phyloP scores from a whole-genome alignment of 2,329 filamentous ascomycete species.

The Aspergillus puulaauensis region DNA sequence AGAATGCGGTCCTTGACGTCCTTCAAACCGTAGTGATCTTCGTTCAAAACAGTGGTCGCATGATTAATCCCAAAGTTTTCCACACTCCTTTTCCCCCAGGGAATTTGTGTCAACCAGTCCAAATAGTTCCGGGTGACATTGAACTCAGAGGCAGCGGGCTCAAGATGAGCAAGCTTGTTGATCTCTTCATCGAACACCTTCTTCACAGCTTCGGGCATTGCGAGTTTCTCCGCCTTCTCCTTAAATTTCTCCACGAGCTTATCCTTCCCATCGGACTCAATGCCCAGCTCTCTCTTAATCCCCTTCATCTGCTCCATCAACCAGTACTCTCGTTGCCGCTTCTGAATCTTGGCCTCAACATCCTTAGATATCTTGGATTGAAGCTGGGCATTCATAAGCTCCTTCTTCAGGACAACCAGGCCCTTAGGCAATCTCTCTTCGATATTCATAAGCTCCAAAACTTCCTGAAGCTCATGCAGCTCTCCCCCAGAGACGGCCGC shows the following conservation, averaged over 20 bases:
- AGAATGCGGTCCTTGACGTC: conserved; percentile 98
- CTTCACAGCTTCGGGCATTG: conserved; percentile 94
- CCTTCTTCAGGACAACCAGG: conserved; percentile 90
- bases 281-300: conserved; percentile 89
- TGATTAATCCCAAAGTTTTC: conserved; percentile 97
- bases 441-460: conserved; percentile 83
- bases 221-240: conserved; percentile 87
- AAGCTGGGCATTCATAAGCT: conserved; percentile 95
- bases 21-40: conserved; percentile 94
- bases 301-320: conserved; percentile 99
- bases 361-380: conserved; percentile 98
- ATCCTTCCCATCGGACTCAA: conserved; percentile 97
- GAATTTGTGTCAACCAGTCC: conserved; percentile 97
- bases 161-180: conserved; percentile 92
- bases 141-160: conserved; percentile 95
- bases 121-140: conserved; percentile 98
- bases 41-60: conserved; percentile 84
- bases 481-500: conserved; percentile 95
- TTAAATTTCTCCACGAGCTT: conserved; percentile 97
- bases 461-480: conserved; percentile 86
- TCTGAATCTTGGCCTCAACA: conserved; percentile 95
- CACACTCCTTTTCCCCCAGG: conserved; percentile 91
- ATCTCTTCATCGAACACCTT: conserved; percentile 99
- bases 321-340: conserved; percentile 97
- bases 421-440: conserved; percentile 92